Evolutionary conservation across 1,139 yeast species (phyloP).

Genomic region (Debaryomyces singareniensis): DNA sequence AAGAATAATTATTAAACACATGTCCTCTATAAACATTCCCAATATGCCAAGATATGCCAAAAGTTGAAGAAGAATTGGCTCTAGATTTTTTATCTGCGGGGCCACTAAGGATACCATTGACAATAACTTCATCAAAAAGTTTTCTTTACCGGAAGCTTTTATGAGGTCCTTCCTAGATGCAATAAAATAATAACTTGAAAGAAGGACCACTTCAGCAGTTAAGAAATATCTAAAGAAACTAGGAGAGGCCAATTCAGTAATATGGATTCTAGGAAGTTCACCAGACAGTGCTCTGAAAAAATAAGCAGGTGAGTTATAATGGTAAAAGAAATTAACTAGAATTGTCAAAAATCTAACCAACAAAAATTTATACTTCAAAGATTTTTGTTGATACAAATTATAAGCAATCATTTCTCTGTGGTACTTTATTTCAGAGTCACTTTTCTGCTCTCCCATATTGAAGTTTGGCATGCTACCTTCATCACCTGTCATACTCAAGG

Average conservation of each 20-base stretch:
- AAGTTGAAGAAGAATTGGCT: conserved; percentile 22
- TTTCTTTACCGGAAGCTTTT: conserved; percentile 19
- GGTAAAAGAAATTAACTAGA: conserved; percentile 29
- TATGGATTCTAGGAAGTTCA: conserved; percentile 19
- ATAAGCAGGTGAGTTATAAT: conserved; percentile 15
- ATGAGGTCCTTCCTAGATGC: conserved; percentile 20
- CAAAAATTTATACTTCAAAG: conserved; percentile 27
- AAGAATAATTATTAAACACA: conserved; percentile 31
- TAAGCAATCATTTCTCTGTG: conserved; percentile 25
- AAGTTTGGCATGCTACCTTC: conserved; percentile 1
- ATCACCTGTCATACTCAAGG: not conserved
- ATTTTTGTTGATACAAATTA: conserved; percentile 26
- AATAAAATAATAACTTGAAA: conserved; percentile 29
- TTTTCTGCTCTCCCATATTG: conserved; percentile 8
- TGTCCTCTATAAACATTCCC: conserved; percentile 32
- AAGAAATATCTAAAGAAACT: conserved; percentile 25
- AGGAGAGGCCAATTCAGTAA: conserved; percentile 9
- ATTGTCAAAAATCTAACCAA: conserved; percentile 22
- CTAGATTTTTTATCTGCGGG: conserved; percentile 27
- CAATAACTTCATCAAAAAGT: conserved; percentile 22
- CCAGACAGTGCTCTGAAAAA: conserved; percentile 27
- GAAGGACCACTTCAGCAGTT: conserved; percentile 27
- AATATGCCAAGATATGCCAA: conserved; percentile 34
- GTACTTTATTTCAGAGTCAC: conserved; percentile 17
- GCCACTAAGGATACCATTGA: conserved; percentile 30